Evolutionary conservation across 805 yeast species (phyloP), one percentile per base, ranked within the genome.

Genomic region (Zygosaccharomyces rouxii): DNA sequence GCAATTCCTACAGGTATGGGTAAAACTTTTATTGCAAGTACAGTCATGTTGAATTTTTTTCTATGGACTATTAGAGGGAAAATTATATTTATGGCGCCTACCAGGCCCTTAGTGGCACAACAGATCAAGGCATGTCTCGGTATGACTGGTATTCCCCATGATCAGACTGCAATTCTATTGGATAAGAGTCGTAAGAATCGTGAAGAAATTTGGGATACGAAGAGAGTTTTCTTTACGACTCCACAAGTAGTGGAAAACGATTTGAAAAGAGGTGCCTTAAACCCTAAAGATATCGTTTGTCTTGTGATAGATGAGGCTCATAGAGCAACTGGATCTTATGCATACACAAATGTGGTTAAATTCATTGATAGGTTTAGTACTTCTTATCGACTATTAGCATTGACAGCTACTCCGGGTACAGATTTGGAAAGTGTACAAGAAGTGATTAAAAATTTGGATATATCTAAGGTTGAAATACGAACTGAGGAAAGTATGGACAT

Each of bases 1-100:
- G 95, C 97, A 0, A 78, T 94, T 13, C 99, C 99, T 0, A 94
- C 99, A 0, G 99, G 99, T 55, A 73, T 90, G 64, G 99, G 99
- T 35, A 94, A 94, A 69, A 94, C 99, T 0, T 89, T 94, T 55
- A 89, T 94, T 60, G 98, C 99, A 1, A 83, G 95, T 31, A 84
- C 96, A 0, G 92, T 92, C 19, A 94, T 94, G 89, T 73, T 89
- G 48, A 94, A 94, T 63, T 94, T 77, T 68, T 82, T 78, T 56
- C 70, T 95, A 42, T 94, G 99, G 99, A 86, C 90, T 18, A 78
- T 78, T 13, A 64, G 69, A 4, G 81, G 89, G 2, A 94, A 90
- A 60, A 80, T 94, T 55, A 79, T 95, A 1, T 94, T 94, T 66
- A 83, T 92, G 84, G 99, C 99, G 0, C 99, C 99, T 0, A 94